Conservation (phyloP, 768 basidiomycete genomes). For the Suillus tomentosus region DNA sequence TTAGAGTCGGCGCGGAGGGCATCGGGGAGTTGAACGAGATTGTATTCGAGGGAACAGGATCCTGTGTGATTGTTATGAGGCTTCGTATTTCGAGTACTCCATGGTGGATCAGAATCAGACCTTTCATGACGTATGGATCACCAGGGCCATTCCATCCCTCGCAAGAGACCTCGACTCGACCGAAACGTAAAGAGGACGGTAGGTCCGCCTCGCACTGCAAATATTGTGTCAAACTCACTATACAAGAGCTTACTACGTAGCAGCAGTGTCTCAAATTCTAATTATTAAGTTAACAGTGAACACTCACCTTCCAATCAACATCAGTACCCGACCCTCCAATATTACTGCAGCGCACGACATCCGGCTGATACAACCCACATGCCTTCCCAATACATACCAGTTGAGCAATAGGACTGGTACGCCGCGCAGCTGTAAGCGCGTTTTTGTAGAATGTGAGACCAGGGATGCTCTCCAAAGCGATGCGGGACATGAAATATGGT, state of each 20-base stretch:
- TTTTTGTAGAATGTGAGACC: slow-evolving; percentile 80
- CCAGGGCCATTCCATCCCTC: slow-evolving; percentile 88
- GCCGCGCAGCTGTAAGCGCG: slow-evolving; percentile 60
- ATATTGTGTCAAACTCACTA: slow-evolving; percentile 13
- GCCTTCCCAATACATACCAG: slow-evolving; percentile 78
- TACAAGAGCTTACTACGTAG: not conserved
- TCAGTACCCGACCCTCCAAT: slow-evolving; percentile 76
- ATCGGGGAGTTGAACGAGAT: slow-evolving; percentile 68
- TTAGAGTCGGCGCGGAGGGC: slow-evolving; percentile 26
- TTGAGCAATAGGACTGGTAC: slow-evolving; percentile 73
- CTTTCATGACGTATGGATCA: slow-evolving; percentile 84
- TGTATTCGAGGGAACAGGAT: slow-evolving; percentile 86
- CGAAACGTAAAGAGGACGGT: slow-evolving; percentile 79
- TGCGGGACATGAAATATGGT: slow-evolving; percentile 54
- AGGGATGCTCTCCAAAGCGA: slow-evolving; percentile 71
- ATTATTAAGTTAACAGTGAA: not conserved
- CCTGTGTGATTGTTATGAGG: slow-evolving; percentile 43
- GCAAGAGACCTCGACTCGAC: slow-evolving; percentile 83
- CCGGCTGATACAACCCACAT: slow-evolving; percentile 77
- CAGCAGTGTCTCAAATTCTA: not conserved
- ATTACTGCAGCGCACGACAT: slow-evolving; percentile 83
- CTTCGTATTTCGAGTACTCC: not conserved
- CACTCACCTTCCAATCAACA: slow-evolving; percentile 86
- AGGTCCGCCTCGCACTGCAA: slow-evolving; percentile 88
- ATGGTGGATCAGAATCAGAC: slow-evolving; percentile 39